phyloP scores from a whole-genome alignment of 345 rosid genomes.

The Aegle marmelos region DNA sequence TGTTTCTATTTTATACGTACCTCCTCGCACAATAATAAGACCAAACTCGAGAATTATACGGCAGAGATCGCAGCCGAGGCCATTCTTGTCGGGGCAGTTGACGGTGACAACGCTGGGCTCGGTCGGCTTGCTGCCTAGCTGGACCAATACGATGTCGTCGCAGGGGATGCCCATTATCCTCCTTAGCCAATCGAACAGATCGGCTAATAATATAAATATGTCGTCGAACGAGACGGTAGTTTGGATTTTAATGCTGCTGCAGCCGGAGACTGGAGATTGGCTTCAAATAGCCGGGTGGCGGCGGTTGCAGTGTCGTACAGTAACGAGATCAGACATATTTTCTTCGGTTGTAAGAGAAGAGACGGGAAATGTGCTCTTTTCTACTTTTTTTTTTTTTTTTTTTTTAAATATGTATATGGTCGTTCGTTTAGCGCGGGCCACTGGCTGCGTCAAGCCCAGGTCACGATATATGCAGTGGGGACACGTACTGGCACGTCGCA shows the following conservation, averaged over 20 bases:
- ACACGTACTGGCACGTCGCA: not conserved
- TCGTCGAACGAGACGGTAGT: not conserved
- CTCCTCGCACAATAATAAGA: slow-evolving; percentile 57
- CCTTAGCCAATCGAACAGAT: too few species aligned
- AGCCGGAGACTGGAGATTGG: not conserved
- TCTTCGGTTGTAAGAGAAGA: not conserved
- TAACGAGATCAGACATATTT: not conserved
- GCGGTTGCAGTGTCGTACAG: not conserved
- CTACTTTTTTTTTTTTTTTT: not conserved
- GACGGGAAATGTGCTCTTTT: not conserved
- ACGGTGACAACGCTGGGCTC: slow-evolving; percentile 60
- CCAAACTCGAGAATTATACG: slow-evolving; percentile 72
- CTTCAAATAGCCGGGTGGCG: not conserved
- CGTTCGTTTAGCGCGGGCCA: slow-evolving; percentile 24
- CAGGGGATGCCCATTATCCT: slow-evolving; percentile 46
- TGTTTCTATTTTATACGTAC: slow-evolving; percentile 17
- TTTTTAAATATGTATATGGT: too few species aligned
- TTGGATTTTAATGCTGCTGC: not conserved
- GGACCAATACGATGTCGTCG: slow-evolving; percentile 64
- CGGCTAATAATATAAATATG: not conserved
- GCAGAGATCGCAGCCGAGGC: slow-evolving; percentile 78
- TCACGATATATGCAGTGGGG: slow-evolving; percentile 1
- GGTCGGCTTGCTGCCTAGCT: slow-evolving; percentile 29
- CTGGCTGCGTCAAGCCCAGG: slow-evolving; percentile 3
- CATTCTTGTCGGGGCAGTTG: slow-evolving; percentile 78